A percentile compares a stretch with the other conserved stretches of the same genome.
Conservation (phyloP, 805 yeast species). For the Sugiyamaella valdiviana region DNA sequence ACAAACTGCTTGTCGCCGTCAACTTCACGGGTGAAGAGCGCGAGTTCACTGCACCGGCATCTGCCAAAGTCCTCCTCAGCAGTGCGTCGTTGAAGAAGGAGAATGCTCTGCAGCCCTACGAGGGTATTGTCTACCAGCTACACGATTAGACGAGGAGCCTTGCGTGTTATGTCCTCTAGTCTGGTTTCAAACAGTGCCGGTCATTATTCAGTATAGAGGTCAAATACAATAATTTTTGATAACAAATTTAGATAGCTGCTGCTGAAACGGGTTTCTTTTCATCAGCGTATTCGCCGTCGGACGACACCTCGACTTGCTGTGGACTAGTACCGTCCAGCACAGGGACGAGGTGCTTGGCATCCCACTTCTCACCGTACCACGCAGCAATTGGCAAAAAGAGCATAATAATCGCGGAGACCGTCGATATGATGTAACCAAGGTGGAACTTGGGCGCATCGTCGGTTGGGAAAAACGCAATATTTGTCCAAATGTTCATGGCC, state of each 20-base stretch:
- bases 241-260: no score
- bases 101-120: conserved; percentile 6
- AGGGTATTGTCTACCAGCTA: conserved; percentile 4
- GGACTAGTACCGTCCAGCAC: not conserved
- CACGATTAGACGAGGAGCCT: no score
- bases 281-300: not conserved
- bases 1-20: conserved; percentile 9
- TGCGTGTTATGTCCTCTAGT: no score
- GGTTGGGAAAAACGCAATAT: conserved; percentile 40
- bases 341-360: conserved; percentile 15
- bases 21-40: conserved; percentile 9
- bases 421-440: conserved; percentile 35
- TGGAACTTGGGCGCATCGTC: conserved; percentile 37
- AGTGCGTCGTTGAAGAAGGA: not conserved
- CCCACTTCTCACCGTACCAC: conserved; percentile 28
- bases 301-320: not conserved
- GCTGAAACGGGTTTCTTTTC: not conserved
- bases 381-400: conserved; percentile 32
- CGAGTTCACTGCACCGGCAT: not conserved
- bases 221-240: no score
- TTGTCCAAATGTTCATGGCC: conserved; percentile 43
- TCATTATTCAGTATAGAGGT: no score
- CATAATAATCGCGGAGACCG: conserved; percentile 35
- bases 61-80: not conserved
- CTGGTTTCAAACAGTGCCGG: no score